Percentiles rank a stretch among this genome's conserved stretches.
Conservation (phyloP, 805 yeast genomes). For the Limtongia smithiae region DNA sequence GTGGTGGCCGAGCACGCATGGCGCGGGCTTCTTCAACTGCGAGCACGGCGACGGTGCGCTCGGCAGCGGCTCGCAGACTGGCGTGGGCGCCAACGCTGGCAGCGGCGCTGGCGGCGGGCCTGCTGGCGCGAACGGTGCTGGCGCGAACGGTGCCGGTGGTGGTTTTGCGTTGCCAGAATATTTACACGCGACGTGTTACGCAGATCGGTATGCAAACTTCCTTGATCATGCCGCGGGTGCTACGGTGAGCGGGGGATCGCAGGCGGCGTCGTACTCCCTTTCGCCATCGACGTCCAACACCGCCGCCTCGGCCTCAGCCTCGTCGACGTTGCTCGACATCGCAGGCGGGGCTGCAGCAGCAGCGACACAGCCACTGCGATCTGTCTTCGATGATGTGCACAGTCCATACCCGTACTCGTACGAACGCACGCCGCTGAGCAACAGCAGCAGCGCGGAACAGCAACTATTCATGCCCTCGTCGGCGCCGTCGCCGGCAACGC, state of each 20-base stretch:
- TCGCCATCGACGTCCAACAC: too few species aligned
- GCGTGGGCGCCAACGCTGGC: too few species aligned
- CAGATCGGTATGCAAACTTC: constrained; percentile 5
- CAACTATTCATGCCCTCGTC: too few species aligned
- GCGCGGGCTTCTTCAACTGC: too few species aligned
- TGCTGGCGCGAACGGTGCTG: neutral
- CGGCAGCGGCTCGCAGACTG: too few species aligned
- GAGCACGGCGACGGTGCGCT: too few species aligned
- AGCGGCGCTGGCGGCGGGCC: neutral
- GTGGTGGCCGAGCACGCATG: too few species aligned
- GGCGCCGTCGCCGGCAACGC: too few species aligned
- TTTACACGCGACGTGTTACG: constrained; percentile 7
- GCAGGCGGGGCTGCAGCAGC: constrained; percentile 4
- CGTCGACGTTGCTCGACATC: neutral
- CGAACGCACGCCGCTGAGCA: neutral
- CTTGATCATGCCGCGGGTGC: neutral
- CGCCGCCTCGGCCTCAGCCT: too few species aligned
- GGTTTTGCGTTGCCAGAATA: constrained; percentile 6
- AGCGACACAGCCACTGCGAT: constrained; percentile 2
- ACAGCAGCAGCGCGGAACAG: too few species aligned
- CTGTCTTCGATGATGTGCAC: neutral
- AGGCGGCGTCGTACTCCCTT: too few species aligned
- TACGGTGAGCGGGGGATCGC: too few species aligned
- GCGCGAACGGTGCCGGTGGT: neutral
- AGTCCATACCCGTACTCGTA: neutral